Percentiles rank a stretch among this genome's conserved stretches.
These are phyloP conservation scores for Nicotiana rustica DNA, from an alignment of 305 asterid genomes.

Conservation along the genomic window DNA sequence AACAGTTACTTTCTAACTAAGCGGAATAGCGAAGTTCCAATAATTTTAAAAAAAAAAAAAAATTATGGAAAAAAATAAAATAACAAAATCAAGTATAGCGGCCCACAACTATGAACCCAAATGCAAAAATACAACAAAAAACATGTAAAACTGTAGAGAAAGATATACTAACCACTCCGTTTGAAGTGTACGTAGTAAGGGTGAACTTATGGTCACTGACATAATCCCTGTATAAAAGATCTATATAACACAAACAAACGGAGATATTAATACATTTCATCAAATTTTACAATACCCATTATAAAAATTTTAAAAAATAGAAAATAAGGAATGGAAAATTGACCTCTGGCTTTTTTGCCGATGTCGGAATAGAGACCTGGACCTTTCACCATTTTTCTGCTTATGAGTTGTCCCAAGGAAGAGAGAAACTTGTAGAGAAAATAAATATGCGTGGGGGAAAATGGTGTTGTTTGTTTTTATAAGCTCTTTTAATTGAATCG, in stretches of 20 bases:
- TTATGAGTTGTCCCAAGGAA: neutral
- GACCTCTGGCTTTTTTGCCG: slow-evolving; percentile 73
- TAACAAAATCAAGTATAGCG: neutral
- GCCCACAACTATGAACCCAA: neutral
- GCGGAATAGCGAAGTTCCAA: neutral
- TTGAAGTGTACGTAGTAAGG: slow-evolving; percentile 26
- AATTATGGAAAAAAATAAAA: neutral
- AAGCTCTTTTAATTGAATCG: neutral
- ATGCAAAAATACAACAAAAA: neutral
- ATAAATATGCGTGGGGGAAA: neutral
- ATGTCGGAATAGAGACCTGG: slow-evolving; percentile 75
- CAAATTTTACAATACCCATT: neutral
- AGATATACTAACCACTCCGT: slow-evolving; percentile 22
- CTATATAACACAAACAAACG: neutral
- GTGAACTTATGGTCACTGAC: slow-evolving; percentile 28
- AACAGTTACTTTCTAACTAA: neutral
- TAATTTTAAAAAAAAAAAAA: neutral
- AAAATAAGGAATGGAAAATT: slow-evolving; percentile 25
- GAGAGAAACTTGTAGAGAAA: neutral
- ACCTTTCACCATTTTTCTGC: slow-evolving; percentile 51
- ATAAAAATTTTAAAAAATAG: neutral
- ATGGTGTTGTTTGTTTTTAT: neutral
- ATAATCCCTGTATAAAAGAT: slow-evolving; percentile 28
- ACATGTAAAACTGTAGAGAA: neutral
- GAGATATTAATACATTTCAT: neutral